These are phyloP conservation scores for Kazachstania taianensis DNA, from an alignment of 805 yeast species.

Conservation along the genomic window DNA sequence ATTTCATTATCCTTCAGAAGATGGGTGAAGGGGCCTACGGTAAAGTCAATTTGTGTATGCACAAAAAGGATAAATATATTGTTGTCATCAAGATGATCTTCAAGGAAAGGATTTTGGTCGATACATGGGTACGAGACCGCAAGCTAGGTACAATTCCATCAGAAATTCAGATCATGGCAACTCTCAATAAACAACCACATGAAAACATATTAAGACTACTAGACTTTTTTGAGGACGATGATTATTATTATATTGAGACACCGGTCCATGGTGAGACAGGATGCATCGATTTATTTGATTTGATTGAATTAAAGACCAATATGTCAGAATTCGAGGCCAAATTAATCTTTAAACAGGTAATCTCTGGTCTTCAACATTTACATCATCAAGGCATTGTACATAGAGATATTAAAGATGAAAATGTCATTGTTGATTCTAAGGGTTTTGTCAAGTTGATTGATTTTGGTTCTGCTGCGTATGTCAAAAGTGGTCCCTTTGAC, in stretches of 20 bases:
- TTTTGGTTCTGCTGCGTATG: conserved; percentile 91
- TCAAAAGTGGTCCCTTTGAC: conserved; percentile 86
- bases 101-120: conserved; percentile 87
- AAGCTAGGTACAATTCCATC: conserved; percentile 87
- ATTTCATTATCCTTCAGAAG: conserved; percentile 59
- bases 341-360: conserved; percentile 69
- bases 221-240: conserved; percentile 88
- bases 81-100: conserved; percentile 83
- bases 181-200: conserved; percentile 67
- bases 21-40: conserved; percentile 98
- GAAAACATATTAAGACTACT: conserved; percentile 77
- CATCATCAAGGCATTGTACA: conserved; percentile 85
- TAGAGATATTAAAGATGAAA: conserved; percentile 92
- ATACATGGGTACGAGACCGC: conserved; percentile 94
- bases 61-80: conserved; percentile 50
- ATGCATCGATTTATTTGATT: conserved; percentile 86
- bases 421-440: conserved; percentile 74
- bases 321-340: conserved; percentile 75
- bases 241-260: conserved; percentile 82
- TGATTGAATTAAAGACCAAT: conserved; percentile 74
- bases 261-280: conserved; percentile 85
- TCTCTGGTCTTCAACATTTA: conserved; percentile 67
- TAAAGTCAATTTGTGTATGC: conserved; percentile 72
- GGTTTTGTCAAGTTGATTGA: conserved; percentile 82
- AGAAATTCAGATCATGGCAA: conserved; percentile 90